These are phyloP conservation scores for Reticulascus tulasneorum DNA, from an alignment of 2,329 filamentous ascomycete species.

Conservation along the genomic window DNA sequence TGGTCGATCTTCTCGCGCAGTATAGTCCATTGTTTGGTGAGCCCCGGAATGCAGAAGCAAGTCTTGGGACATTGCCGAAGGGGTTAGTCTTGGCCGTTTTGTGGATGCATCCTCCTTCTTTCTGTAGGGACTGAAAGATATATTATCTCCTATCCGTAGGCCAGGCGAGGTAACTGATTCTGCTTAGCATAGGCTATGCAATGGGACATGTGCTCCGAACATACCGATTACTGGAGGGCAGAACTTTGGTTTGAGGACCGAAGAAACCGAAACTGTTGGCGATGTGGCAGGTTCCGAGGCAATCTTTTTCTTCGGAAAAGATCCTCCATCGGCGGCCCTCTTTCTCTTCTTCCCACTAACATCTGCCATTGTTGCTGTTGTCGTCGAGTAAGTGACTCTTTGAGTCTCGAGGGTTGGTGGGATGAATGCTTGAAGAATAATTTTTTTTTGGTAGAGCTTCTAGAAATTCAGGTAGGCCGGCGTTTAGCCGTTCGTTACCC, in stretches of 20 bases:
- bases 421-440: conserved; percentile 11
- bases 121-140: conserved; percentile 46
- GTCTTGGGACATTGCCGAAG: conserved; percentile 35
- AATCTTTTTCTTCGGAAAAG: conserved; percentile 48
- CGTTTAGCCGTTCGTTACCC: conserved; percentile 2
- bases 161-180: conserved; percentile 26
- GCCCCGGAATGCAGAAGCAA: conserved; percentile 54
- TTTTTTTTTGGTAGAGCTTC: conserved; percentile 12
- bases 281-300: conserved; percentile 23
- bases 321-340: conserved; percentile 36
- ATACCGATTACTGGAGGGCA: conserved; percentile 53
- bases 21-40: conserved; percentile 58
- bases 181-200: not conserved
- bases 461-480: conserved; percentile 8
- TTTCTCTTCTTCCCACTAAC: conserved; percentile 50
- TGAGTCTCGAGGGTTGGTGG: conserved; percentile 5
- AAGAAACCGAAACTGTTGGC: conserved; percentile 39
- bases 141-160: conserved; percentile 28
- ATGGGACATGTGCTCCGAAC: conserved; percentile 3
- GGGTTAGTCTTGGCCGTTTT: conserved; percentile 37
- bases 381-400: not conserved
- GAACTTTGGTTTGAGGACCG: conserved; percentile 39
- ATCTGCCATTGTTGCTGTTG: conserved; percentile 30
- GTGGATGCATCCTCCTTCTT: conserved; percentile 30
- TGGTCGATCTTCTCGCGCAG: conserved; percentile 45